Percentiles rank a stretch among this genome's conserved stretches.
phyloP scores from a whole-genome alignment of 768 basidiomycete species.

The Trametes cubensis region DNA sequence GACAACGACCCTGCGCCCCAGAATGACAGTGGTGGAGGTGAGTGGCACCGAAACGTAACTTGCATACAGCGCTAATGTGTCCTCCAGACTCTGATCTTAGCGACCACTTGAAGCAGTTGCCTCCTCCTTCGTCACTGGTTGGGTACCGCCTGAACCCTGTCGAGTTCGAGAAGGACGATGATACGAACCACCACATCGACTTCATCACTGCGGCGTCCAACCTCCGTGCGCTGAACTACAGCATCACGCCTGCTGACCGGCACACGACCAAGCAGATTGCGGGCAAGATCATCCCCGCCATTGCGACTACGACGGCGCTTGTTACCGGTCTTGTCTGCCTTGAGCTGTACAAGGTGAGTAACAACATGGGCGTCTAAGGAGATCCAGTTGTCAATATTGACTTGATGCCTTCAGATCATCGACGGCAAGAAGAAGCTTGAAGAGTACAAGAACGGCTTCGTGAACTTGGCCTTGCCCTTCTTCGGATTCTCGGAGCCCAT shows the following conservation, averaged over 20 bases:
- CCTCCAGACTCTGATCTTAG: constrained; percentile 42
- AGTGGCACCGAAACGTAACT: background rate
- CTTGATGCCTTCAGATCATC: constrained; percentile 65
- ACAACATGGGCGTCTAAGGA: no score
- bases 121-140: constrained; percentile 86
- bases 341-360: constrained; percentile 90
- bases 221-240: constrained; percentile 94
- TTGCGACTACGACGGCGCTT: constrained; percentile 96
- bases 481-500: constrained; percentile 99
- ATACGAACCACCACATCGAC: constrained; percentile 97
- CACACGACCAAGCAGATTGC: constrained; percentile 98
- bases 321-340: constrained; percentile 95
- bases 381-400: background rate
- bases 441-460: constrained; percentile 97
- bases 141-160: constrained; percentile 96
- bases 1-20: constrained; percentile 84
- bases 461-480: constrained; percentile 97
- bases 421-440: constrained; percentile 94
- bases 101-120: constrained; percentile 68
- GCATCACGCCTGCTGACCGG: constrained; percentile 80
- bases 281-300: constrained; percentile 98
- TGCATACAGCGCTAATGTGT: background rate
- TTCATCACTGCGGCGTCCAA: constrained; percentile 99
- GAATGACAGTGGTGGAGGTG: constrained; percentile 44
- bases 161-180: constrained; percentile 99